A percentile compares a stretch with the other conserved stretches of the same genome.
Evolutionary conservation across 148 eudicot genomes (phyloP).

Genomic region (Rhododendron simsii): DNA sequence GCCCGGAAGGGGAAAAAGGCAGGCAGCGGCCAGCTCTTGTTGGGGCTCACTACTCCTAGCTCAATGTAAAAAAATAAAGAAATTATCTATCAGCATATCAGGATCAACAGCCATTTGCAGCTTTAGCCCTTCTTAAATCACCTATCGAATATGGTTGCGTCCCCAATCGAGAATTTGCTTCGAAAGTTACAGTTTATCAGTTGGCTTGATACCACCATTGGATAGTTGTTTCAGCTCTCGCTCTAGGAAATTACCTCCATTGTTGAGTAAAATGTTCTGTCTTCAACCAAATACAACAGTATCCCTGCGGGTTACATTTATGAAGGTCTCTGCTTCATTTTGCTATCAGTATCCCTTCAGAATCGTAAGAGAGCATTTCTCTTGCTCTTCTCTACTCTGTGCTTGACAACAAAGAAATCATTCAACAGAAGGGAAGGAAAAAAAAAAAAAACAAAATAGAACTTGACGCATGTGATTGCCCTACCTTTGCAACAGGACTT

Average conservation of each 20-base stretch:
- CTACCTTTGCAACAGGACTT: constrained; percentile 3
- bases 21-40: not conserved
- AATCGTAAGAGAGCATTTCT: not conserved
- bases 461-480: not conserved
- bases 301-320: not conserved
- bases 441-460: not conserved
- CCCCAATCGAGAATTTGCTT: not conserved
- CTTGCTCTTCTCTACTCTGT: not conserved
- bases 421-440: not conserved
- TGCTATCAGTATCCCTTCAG: not conserved
- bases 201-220: not conserved
- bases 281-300: not conserved
- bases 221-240: not conserved
- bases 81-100: not conserved
- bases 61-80: not conserved
- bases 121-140: not conserved
- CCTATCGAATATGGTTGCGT: not conserved
- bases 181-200: not conserved
- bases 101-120: not conserved
- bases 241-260: not conserved
- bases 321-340: not conserved
- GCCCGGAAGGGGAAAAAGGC: not conserved
- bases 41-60: not conserved
- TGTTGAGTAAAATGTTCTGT: not conserved
- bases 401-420: not conserved